A percentile compares a stretch with the other conserved stretches of the same genome.
These are phyloP conservation scores for Selenicereus undatus DNA, from an alignment of 148 eudicot species.

Conservation along the genomic window DNA sequence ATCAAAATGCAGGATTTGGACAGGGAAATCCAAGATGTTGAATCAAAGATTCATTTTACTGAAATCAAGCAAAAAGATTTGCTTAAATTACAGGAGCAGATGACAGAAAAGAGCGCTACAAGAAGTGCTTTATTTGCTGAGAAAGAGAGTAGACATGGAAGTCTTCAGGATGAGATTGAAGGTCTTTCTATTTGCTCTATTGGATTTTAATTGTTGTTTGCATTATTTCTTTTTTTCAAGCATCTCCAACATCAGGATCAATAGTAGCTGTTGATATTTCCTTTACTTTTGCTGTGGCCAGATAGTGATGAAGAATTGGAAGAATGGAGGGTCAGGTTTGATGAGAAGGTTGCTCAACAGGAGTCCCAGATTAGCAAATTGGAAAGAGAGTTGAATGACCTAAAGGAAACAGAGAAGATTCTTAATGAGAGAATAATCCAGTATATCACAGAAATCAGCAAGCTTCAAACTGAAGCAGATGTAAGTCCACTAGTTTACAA, in stretches of 20 bases:
- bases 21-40: slow-evolving; percentile 51
- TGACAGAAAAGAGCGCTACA: slow-evolving; percentile 54
- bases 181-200: slow-evolving; percentile 33
- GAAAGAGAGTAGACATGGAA: slow-evolving; percentile 48
- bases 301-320: slow-evolving; percentile 86
- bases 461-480: slow-evolving; percentile 70
- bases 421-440: slow-evolving; percentile 30
- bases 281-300: slow-evolving; percentile 27
- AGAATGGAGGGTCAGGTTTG: slow-evolving; percentile 72
- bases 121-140: slow-evolving; percentile 55
- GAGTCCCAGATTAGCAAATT: slow-evolving; percentile 50
- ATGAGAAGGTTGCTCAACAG: slow-evolving; percentile 48
- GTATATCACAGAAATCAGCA: slow-evolving; percentile 49
- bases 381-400: slow-evolving; percentile 60
- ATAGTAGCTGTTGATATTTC: neutral
- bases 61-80: slow-evolving; percentile 64
- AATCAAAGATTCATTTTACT: slow-evolving; percentile 56
- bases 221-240: neutral
- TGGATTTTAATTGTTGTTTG: neutral
- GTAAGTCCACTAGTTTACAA: slow-evolving; percentile 33
- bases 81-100: slow-evolving; percentile 52
- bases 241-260: neutral
- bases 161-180: slow-evolving; percentile 66
- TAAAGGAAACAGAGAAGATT: slow-evolving; percentile 29
- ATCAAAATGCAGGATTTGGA: slow-evolving; percentile 67